Evolutionary conservation across 2,329 filamentous ascomycete species (phyloP).

Genomic region (Alternaria brassicicola): DNA sequence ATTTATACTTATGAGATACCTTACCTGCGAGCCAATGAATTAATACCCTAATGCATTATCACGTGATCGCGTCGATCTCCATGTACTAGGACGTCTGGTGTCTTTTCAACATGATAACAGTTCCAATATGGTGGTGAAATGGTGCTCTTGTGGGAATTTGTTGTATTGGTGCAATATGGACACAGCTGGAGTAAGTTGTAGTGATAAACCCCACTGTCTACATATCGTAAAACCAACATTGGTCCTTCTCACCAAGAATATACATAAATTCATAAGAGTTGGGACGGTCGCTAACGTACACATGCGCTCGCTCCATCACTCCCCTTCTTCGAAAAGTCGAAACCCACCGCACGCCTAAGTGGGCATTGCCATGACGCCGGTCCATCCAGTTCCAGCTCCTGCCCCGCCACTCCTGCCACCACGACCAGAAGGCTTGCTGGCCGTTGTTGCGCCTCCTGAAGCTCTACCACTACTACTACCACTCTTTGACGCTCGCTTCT

Average conservation of each 20-base stretch:
- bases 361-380: slow-evolving; percentile 38
- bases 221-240: background rate
- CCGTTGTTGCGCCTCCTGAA: slow-evolving; percentile 12
- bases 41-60: background rate
- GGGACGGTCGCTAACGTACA: background rate
- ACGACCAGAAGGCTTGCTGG: slow-evolving; percentile 16
- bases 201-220: background rate
- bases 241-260: background rate
- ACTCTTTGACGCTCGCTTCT: slow-evolving; percentile 24
- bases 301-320: background rate
- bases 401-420: slow-evolving; percentile 16
- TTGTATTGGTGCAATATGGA: background rate
- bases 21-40: slow-evolving; percentile 26
- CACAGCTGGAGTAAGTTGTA: background rate
- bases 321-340: background rate
- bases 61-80: background rate
- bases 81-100: background rate
- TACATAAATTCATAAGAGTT: background rate
- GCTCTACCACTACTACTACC: slow-evolving; percentile 20
- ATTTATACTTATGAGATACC: slow-evolving; percentile 24
- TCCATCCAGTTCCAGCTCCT: slow-evolving; percentile 16
- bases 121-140: background rate
- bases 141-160: background rate
- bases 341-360: slow-evolving; percentile 20
- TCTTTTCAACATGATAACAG: too few species aligned